These are phyloP conservation scores for Neovahlkampfia damariscottae DNA, from an alignment of 78 protist genomes.

Conservation along the genomic window DNA sequence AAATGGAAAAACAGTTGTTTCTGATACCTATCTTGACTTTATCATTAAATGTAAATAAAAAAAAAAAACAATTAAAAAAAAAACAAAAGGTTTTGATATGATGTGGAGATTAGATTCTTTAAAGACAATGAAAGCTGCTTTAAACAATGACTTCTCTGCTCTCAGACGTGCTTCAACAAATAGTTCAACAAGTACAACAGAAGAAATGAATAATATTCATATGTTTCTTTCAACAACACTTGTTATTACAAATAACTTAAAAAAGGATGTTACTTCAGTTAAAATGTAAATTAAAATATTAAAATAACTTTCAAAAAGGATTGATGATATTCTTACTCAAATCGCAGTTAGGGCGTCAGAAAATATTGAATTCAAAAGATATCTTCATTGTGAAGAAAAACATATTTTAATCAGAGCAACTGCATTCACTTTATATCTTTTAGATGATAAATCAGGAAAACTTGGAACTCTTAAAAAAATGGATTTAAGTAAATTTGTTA, in stretches of 20 bases:
- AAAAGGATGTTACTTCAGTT: too few species aligned
- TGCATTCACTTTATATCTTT: neutral
- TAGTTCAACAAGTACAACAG: too few species aligned
- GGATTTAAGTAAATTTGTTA: too few species aligned
- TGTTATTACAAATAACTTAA: too few species aligned
- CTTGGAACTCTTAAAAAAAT: slow-evolving; percentile 44
- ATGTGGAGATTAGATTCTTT: slow-evolving; percentile 55
- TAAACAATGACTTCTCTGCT: slow-evolving; percentile 70
- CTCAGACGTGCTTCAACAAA: slow-evolving; percentile 54
- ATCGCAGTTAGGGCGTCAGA: neutral
- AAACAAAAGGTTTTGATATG: slow-evolving; percentile 43
- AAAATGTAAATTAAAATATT: too few species aligned
- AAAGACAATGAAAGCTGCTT: slow-evolving; percentile 72
- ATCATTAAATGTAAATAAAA: too few species aligned
- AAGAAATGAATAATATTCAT: too few species aligned
- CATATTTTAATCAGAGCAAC: neutral
- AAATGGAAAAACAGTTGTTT: slow-evolving; percentile 27
- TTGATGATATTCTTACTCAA: neutral
- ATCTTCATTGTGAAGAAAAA: neutral
- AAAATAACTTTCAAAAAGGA: too few species aligned
- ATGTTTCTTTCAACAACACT: too few species aligned
- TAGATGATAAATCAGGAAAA: neutral
- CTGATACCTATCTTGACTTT: slow-evolving; percentile 28
- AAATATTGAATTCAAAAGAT: neutral
- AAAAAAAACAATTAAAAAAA: too few species aligned